Percentiles rank a stretch among this genome's conserved stretches.
These are phyloP conservation scores for Amanita subjunquillea DNA, from an alignment of 768 basidiomycete species.

Conservation along the genomic window DNA sequence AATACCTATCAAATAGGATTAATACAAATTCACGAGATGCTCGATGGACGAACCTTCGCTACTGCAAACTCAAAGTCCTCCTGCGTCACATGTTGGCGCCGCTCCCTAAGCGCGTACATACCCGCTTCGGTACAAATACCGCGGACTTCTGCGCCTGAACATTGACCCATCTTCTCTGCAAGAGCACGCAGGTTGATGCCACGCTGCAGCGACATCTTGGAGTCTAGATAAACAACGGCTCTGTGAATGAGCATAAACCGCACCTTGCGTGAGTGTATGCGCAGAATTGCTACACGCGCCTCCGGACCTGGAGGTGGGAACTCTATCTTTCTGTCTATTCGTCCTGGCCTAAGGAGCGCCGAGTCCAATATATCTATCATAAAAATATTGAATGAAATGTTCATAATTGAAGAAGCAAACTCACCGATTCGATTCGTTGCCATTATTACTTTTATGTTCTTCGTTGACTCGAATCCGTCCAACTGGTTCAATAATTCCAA, in stretches of 20 bases:
- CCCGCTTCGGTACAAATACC: slow-evolving; percentile 43
- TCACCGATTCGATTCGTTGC: slow-evolving; percentile 93
- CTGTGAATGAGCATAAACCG: slow-evolving; percentile 3
- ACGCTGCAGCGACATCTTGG: slow-evolving; percentile 91
- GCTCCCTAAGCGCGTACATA: slow-evolving; percentile 94
- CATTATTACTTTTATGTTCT: slow-evolving; percentile 96
- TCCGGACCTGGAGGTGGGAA: slow-evolving; percentile 98
- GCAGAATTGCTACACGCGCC: slow-evolving; percentile 82
- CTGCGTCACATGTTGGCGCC: slow-evolving; percentile 89
- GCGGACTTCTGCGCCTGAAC: slow-evolving; percentile 94
- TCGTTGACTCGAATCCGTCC: slow-evolving; percentile 91
- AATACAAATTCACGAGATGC: neutral
- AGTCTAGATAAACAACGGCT: slow-evolving; percentile 15
- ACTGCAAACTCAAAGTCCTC: slow-evolving; percentile 28
- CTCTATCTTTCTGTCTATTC: slow-evolving; percentile 95
- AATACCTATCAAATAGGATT: slow-evolving; percentile 34
- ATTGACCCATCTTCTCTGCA: slow-evolving; percentile 99
- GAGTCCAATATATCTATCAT: slow-evolving; percentile 82
- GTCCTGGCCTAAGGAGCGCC: slow-evolving; percentile 85
- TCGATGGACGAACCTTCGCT: slow-evolving; percentile 9
- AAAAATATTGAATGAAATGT: neutral
- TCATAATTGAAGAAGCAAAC: slow-evolving; percentile 7
- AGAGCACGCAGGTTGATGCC: slow-evolving; percentile 91
- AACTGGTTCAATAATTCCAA: slow-evolving; percentile 82
- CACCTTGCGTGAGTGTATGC: slow-evolving; percentile 94